Evolutionary conservation across 495 filamentous ascomycete genomes (phyloP).

Genomic region (Aspergillus homomorphus): DNA sequence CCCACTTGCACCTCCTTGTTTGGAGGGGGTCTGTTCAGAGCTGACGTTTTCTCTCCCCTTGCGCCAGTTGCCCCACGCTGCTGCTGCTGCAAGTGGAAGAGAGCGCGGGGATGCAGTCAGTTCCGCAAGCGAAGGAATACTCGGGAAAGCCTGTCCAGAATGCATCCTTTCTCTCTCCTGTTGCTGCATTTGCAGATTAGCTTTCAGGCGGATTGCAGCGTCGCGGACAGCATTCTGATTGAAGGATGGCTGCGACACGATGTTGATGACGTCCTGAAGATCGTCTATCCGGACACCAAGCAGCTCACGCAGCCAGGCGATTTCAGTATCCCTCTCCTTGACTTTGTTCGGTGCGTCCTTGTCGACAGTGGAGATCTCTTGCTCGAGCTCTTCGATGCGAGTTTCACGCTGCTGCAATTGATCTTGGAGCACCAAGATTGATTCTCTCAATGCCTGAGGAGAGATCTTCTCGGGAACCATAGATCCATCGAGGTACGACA

Average conservation of each 20-base stretch:
- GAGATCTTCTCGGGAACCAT: slow-evolving; percentile 79
- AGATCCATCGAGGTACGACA: slow-evolving; percentile 43
- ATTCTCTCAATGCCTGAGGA: slow-evolving; percentile 90
- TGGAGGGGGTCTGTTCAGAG: slow-evolving; percentile 63
- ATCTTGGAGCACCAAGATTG: slow-evolving; percentile 91
- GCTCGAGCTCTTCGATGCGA: slow-evolving; percentile 82
- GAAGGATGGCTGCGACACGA: slow-evolving; percentile 68
- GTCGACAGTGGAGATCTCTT: slow-evolving; percentile 61
- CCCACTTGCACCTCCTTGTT: slow-evolving; percentile 46
- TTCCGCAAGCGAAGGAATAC: slow-evolving; percentile 54
- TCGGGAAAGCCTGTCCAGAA: slow-evolving; percentile 46
- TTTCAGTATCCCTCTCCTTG: slow-evolving; percentile 88
- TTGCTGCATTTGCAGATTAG: slow-evolving; percentile 95
- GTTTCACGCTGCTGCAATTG: slow-evolving; percentile 92
- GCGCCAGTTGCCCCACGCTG: slow-evolving; percentile 83
- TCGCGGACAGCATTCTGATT: slow-evolving; percentile 77
- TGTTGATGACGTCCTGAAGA: slow-evolving; percentile 83
- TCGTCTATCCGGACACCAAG: slow-evolving; percentile 87
- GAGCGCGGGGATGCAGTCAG: slow-evolving; percentile 74
- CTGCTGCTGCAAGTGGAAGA: slow-evolving; percentile 75
- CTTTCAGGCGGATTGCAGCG: slow-evolving; percentile 85
- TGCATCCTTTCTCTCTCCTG: slow-evolving; percentile 79
- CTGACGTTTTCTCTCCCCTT: slow-evolving; percentile 52
- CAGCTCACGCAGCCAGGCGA: slow-evolving; percentile 90
- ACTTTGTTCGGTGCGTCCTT: slow-evolving; percentile 74